Evolutionary conservation across 176 grass and related monocot species (phyloP).

Genomic region (Calamus simplicifolius): DNA sequence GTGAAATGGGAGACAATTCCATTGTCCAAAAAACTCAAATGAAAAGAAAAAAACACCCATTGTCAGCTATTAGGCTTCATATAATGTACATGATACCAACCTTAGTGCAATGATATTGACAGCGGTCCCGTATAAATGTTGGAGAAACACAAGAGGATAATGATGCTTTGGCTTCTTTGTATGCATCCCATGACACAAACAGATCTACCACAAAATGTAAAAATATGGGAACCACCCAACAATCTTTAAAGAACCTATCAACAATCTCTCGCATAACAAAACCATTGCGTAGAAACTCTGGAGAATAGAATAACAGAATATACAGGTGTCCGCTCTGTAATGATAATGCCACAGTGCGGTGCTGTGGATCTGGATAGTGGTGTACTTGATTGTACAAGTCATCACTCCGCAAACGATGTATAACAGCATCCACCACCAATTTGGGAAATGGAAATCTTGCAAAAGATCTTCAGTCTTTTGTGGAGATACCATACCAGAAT

Average conservation of each 20-base stretch:
- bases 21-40: too few species aligned
- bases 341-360: slow-evolving; percentile 48
- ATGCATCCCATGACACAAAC: slow-evolving; percentile 58
- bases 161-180: slow-evolving; percentile 57
- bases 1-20: too few species aligned
- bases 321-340: slow-evolving; percentile 47
- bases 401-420: slow-evolving; percentile 40
- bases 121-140: slow-evolving; percentile 40
- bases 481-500: slow-evolving; percentile 26
- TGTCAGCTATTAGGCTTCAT: not conserved
- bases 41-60: not conserved
- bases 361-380: slow-evolving; percentile 59
- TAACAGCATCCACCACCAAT: slow-evolving; percentile 36
- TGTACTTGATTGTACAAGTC: slow-evolving; percentile 39
- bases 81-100: slow-evolving; percentile 15
- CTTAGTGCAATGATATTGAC: slow-evolving; percentile 44
- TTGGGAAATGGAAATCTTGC: slow-evolving; percentile 61
- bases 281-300: slow-evolving; percentile 34
- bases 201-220: slow-evolving; percentile 61
- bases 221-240: slow-evolving; percentile 62
- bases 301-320: slow-evolving; percentile 53
- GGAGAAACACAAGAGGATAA: slow-evolving; percentile 46
- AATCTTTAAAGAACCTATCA: slow-evolving; percentile 63
- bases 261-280: slow-evolving; percentile 58
- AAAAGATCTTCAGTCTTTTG: slow-evolving; percentile 55